These are phyloP conservation scores for Phaffia australis DNA, from an alignment of 768 basidiomycete genomes.

Conservation along the genomic window DNA sequence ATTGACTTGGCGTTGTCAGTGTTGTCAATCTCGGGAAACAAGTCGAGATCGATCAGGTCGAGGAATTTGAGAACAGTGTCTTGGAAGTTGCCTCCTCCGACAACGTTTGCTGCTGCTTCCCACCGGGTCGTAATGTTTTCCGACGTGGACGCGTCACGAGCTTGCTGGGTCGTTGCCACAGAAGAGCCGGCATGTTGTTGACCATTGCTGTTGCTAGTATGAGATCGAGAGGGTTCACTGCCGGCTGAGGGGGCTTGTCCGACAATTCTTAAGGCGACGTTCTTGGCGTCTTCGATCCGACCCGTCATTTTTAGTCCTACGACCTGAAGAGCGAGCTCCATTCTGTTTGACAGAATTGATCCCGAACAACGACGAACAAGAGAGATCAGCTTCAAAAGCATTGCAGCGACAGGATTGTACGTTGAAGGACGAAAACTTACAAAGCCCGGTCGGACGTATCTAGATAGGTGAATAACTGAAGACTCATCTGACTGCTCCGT, in stretches of 20 bases:
- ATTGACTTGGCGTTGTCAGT: constrained; percentile 44
- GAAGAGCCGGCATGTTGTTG: not conserved
- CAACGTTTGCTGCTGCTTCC: not conserved
- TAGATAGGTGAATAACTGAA: constrained; percentile 71
- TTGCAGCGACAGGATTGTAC: not conserved
- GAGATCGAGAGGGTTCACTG: not conserved
- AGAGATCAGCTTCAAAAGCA: not conserved
- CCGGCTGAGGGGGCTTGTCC: constrained; percentile 37
- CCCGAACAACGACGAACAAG: not conserved
- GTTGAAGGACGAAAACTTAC: constrained; percentile 44
- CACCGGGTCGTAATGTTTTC: too few relatives aligned
- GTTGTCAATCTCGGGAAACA: constrained; percentile 41
- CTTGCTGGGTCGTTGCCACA: too few relatives aligned
- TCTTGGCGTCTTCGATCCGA: constrained; percentile 38
- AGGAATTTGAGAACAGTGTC: constrained; percentile 68
- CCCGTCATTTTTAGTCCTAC: constrained; percentile 96
- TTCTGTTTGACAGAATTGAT: constrained; percentile 11
- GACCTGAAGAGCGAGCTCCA: constrained; percentile 90
- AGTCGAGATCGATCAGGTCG: constrained; percentile 55
- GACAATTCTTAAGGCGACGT: constrained; percentile 86
- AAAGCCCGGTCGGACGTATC: constrained; percentile 81
- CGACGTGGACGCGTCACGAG: too few relatives aligned
- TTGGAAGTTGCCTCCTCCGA: constrained; percentile 49
- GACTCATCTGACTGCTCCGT: constrained; percentile 35
- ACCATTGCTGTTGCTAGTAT: not conserved